Conservation (phyloP, 257 asterid species). For the Penstemon eatonii region DNA sequence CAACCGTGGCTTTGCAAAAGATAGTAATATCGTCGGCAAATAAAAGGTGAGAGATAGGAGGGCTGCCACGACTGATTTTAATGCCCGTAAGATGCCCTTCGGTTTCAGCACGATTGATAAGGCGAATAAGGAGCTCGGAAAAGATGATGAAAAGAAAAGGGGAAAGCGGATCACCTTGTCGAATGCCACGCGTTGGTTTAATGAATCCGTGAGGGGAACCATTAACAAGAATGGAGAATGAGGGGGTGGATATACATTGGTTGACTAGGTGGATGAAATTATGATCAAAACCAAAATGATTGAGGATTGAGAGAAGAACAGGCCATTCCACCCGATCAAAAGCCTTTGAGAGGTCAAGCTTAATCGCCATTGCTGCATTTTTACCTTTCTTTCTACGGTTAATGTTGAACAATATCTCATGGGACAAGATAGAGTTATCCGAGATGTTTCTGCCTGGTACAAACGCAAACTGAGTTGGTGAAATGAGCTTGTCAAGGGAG, state of each 20-base stretch:
- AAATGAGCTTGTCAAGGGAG: not conserved
- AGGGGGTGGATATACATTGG: not conserved
- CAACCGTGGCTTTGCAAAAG: not conserved
- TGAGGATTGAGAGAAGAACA: not conserved
- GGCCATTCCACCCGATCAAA: not conserved
- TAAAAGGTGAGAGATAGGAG: not conserved
- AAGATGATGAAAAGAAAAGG: not conserved
- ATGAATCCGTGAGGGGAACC: not conserved
- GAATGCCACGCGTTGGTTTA: not conserved
- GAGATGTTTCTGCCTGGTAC: not conserved
- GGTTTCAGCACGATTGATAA: not conserved
- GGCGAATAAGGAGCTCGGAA: not conserved
- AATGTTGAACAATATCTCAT: not conserved
- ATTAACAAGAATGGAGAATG: not conserved
- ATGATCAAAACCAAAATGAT: not conserved
- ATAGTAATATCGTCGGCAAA: not conserved
- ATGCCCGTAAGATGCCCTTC: not conserved
- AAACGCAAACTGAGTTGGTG: not conserved
- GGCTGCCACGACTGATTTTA: not conserved
- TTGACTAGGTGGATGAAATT: not conserved
- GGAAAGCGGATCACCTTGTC: not conserved
- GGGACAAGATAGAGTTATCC: not conserved
- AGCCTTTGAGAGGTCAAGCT: not conserved
- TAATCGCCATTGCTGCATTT: not conserved
- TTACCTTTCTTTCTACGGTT: not conserved